Percentiles rank a stretch among this genome's conserved stretches.
Conservation (phyloP, 2,329 filamentous ascomycete species). For the Clonostachys rosea region DNA sequence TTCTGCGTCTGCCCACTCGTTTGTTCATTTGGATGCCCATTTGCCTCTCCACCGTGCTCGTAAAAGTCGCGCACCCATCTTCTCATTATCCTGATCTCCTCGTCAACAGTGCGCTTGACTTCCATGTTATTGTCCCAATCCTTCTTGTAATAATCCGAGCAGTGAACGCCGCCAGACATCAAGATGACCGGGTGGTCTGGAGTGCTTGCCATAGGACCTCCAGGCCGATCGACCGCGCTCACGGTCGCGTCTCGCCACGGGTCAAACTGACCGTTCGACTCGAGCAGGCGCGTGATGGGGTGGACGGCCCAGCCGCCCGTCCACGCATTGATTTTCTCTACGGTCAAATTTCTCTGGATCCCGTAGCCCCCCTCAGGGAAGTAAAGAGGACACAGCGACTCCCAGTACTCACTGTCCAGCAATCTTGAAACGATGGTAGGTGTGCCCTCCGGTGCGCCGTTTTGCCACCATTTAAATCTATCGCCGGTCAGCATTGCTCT, state of each 20-base stretch:
- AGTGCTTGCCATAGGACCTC: conserved; percentile 44
- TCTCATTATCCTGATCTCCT: no score
- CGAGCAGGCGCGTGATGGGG: conserved; percentile 48
- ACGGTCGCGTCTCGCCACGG: conserved; percentile 54
- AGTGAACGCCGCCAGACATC: conserved; percentile 50
- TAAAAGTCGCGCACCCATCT: no score
- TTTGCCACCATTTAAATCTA: conserved; percentile 15
- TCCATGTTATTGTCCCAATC: no score
- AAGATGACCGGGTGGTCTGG: conserved; percentile 42
- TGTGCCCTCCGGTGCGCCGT: conserved; percentile 37
- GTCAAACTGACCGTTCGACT: conserved; percentile 54
- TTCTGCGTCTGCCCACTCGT: no score
- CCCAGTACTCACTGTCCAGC: conserved; percentile 44
- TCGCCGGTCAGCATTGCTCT: background rate
- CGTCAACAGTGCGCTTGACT: no score
- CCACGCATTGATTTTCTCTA: conserved; percentile 40
- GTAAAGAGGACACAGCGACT: conserved; percentile 47
- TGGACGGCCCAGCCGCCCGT: conserved; percentile 52
- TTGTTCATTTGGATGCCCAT: no score
- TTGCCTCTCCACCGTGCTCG: no score
- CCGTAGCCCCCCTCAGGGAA: conserved; percentile 49
- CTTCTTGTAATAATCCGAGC: conserved; percentile 10
- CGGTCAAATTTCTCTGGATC: conserved; percentile 44
- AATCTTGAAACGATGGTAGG: conserved; percentile 46
- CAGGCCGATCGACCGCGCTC: conserved; percentile 46